phyloP scores from a whole-genome alignment of 163 green algal species.

The Scenedesmus sp. region DNA sequence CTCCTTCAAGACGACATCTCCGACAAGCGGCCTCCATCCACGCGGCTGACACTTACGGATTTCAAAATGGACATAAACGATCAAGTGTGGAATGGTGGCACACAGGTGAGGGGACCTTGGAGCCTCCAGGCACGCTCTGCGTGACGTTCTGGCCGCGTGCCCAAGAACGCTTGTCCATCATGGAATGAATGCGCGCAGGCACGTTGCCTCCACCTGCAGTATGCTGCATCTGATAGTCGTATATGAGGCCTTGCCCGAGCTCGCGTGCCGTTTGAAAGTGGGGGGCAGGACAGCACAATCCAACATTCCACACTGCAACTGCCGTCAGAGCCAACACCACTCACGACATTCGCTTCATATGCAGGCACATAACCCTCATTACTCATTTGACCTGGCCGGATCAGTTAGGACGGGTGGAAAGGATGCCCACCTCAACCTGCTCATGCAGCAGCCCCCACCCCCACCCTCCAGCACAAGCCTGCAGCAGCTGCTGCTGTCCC shows the following conservation, averaged over 20 bases:
- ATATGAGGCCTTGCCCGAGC: too few relatives aligned
- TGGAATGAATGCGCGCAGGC: too few relatives aligned
- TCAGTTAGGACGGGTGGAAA: neutral
- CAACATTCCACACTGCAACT: neutral
- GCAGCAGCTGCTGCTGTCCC: constrained; percentile 15
- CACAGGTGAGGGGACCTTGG: neutral
- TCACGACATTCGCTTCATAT: neutral
- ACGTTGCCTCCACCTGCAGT: neutral
- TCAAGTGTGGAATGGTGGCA: too few relatives aligned
- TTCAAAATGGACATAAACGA: too few relatives aligned
- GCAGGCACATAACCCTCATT: neutral
- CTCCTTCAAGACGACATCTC: neutral
- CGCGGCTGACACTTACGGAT: neutral
- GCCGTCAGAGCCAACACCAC: neutral
- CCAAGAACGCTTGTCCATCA: neutral
- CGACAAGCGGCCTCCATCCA: neutral
- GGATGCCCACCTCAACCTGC: neutral
- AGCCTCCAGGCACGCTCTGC: neutral
- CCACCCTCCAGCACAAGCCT: neutral
- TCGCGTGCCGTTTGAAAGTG: neutral
- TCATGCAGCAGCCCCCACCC: neutral
- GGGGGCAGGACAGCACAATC: neutral
- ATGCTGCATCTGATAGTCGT: neutral
- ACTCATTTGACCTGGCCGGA: neutral
- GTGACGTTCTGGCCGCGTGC: neutral